Conservation (phyloP, 306 rosid genomes). For the Gillenia trifoliata region DNA sequence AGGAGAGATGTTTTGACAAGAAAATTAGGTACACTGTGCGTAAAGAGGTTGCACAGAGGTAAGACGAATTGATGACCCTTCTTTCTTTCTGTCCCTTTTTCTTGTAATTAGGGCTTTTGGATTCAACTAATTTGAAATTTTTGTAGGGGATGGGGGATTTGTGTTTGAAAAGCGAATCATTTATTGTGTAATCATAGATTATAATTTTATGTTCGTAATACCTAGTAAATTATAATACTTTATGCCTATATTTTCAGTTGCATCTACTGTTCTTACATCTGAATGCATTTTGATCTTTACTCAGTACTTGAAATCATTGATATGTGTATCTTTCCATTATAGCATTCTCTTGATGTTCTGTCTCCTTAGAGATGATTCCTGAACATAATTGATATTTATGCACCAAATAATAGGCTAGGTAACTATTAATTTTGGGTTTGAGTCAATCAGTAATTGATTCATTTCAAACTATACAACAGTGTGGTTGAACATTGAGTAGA, state of each 20-base stretch:
- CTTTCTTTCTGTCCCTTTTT: background rate
- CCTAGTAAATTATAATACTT: background rate
- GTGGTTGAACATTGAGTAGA: background rate
- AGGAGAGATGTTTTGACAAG: slow-evolving; percentile 97
- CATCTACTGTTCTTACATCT: background rate
- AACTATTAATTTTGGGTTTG: background rate
- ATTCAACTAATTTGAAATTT: background rate
- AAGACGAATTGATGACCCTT: slow-evolving; percentile 15
- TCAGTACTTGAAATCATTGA: background rate
- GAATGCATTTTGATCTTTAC: background rate
- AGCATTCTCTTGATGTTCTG: background rate
- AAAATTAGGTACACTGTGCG: slow-evolving; percentile 91
- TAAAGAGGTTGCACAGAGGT: slow-evolving; percentile 99
- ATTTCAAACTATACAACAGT: background rate
- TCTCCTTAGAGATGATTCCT: background rate
- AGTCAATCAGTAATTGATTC: background rate
- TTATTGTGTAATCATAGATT: background rate
- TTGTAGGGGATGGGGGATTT: background rate
- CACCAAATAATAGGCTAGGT: background rate
- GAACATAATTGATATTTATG: background rate
- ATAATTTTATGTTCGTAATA: background rate
- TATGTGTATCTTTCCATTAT: background rate
- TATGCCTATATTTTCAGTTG: background rate
- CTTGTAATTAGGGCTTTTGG: background rate
- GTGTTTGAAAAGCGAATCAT: background rate